Evolutionary conservation across 2,329 filamentous ascomycete genomes (phyloP), one percentile per base, ranked within the genome.

Genomic region (Ceratocystis variospora): DNA sequence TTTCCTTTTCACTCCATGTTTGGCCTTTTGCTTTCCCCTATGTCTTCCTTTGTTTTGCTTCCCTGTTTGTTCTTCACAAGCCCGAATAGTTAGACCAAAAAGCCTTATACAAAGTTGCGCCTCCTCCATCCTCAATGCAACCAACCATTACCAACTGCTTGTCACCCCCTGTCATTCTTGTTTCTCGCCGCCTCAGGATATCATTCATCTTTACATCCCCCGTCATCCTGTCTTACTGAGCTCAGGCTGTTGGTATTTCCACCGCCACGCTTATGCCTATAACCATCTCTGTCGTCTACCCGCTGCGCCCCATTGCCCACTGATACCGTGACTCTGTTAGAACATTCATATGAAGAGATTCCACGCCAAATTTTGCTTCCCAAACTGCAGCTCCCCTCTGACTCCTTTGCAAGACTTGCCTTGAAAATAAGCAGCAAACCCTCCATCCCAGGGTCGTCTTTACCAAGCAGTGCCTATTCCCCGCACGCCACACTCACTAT

Each of bases 241-340:
- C n/a, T 19, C 46, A 48, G 22, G 46, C 46, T 19, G 0, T 19
- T 48, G 46, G 46, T 5, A 48, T 19, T 19, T n/a, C 46, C 17
- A 7, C 17, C 22, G 46, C 8, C 45, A 48, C 46, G 17, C 78
- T 85, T 67, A 80, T 87, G 70, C 82, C 85, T 71, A 85, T 85
- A 86, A 86, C 77, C 87, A 87, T 73, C 76, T 86, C 62, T 77
- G 81, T 7, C 72, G 87, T 19, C 75, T 87, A 83, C 70, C 81
- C 82, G 5, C 77, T 85, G 66, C 77, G 82, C 22, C 78, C 77
- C 69, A 78, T 81, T 66, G 79, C 81, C 45, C 84, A 84, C 74
- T 85, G 28, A 1, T 33, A 12, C 17, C n/a, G 44, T 44, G 17
- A 31, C 55, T 48, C 31, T 46, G 8, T 57, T 44, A 17, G 8